These are phyloP conservation scores for Penicillium alfredii DNA, from an alignment of 495 filamentous ascomycete species.

Conservation along the genomic window DNA sequence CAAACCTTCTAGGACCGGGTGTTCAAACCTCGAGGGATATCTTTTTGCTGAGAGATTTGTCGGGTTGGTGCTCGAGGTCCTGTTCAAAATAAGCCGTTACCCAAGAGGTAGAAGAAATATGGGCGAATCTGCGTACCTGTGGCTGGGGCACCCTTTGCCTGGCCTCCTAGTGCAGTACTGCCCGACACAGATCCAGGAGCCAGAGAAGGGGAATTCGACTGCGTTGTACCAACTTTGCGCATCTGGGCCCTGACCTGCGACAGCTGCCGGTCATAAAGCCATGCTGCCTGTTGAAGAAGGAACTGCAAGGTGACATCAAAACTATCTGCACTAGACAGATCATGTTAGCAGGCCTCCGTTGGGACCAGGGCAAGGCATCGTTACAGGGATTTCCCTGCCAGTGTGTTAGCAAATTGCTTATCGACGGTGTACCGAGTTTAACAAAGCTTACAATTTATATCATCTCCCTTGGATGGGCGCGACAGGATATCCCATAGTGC, in stretches of 20 bases:
- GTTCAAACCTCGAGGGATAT: slow-evolving; percentile 49
- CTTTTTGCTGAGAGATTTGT: slow-evolving; percentile 57
- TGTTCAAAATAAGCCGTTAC: slow-evolving; percentile 18
- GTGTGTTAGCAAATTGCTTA: slow-evolving; percentile 26
- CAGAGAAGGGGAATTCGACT: slow-evolving; percentile 41
- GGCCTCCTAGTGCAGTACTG: slow-evolving; percentile 46
- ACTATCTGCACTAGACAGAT: slow-evolving; percentile 43
- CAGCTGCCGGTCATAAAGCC: slow-evolving; percentile 88
- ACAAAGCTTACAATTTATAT: slow-evolving; percentile 68
- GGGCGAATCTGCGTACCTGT: too few species aligned
- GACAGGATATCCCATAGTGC: slow-evolving; percentile 88
- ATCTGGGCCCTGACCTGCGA: slow-evolving; percentile 87
- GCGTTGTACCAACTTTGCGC: slow-evolving; percentile 58
- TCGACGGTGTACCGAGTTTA: neutral
- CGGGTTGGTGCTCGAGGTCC: slow-evolving; percentile 54
- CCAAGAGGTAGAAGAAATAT: slow-evolving; percentile 3
- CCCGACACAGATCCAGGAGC: slow-evolving; percentile 45
- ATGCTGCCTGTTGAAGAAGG: slow-evolving; percentile 87
- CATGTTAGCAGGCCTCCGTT: slow-evolving; percentile 6
- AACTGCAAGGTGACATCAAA: slow-evolving; percentile 80
- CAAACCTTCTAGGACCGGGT: too few species aligned
- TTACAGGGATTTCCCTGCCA: slow-evolving; percentile 77
- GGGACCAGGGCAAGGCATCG: slow-evolving; percentile 18
- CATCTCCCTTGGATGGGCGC: slow-evolving; percentile 60
- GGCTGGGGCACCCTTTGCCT: slow-evolving; percentile 53